Conservation (phyloP, 371 early-diverging fungal species). For the Apophysomyces ossiformis region DNA sequence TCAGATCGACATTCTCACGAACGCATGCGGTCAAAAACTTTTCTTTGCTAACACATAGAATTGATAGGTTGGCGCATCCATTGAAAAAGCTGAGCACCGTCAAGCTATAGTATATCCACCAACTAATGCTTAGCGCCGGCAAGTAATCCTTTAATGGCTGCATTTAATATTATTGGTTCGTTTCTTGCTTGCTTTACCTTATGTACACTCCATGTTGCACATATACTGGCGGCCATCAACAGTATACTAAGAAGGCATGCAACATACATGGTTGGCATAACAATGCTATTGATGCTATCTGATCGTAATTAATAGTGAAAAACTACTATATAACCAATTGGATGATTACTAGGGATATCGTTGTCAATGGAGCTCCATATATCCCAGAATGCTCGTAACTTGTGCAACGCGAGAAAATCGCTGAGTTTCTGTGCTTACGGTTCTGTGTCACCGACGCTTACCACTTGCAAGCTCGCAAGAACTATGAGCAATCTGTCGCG, state of each 20-base stretch:
- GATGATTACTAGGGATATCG: conserved; percentile 25
- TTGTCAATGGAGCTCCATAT: conserved; percentile 31
- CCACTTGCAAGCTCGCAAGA: conserved; percentile 27
- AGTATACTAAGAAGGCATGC: conserved; percentile 26
- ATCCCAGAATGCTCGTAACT: conserved; percentile 33
- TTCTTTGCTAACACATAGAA: conserved; percentile 29
- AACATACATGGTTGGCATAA: conserved; percentile 30
- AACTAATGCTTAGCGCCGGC: conserved; percentile 23
- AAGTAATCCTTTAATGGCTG: conserved; percentile 17
- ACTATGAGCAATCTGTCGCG: conserved; percentile 19
- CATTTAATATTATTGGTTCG: neutral
- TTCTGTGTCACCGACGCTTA: conserved; percentile 3
- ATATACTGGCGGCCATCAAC: conserved; percentile 22
- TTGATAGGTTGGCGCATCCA: conserved; percentile 21
- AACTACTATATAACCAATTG: neutral
- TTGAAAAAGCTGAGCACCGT: conserved; percentile 32
- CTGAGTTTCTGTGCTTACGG: neutral
- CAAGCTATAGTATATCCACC: conserved; percentile 37
- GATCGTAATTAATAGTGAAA: neutral
- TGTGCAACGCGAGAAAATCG: neutral
- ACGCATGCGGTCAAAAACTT: conserved; percentile 25
- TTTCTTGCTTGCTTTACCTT: conserved; percentile 12
- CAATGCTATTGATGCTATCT: conserved; percentile 10
- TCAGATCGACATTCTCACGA: conserved; percentile 5
- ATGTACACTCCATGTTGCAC: conserved; percentile 29